Evolutionary conservation across 768 basidiomycete genomes (phyloP).

Genomic region (Ramaria sp.): DNA sequence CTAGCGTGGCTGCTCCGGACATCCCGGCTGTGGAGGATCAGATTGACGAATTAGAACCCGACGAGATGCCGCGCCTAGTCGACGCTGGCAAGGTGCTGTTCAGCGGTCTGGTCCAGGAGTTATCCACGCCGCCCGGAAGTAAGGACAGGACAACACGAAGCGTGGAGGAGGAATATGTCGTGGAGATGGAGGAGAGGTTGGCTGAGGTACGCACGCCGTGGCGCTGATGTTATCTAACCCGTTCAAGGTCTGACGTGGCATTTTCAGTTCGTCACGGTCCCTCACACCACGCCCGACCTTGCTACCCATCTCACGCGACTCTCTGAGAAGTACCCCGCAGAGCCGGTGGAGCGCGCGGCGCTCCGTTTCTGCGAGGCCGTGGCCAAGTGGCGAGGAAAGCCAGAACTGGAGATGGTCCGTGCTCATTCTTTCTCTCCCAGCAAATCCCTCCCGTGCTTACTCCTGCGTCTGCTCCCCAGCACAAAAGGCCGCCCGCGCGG

Average conservation of each 20-base stretch:
- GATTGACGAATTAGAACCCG: constrained; percentile 48
- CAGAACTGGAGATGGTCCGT: constrained; percentile 41
- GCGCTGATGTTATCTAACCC: background rate
- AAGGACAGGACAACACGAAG: constrained; percentile 14
- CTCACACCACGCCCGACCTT: constrained; percentile 58
- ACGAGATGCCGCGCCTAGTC: constrained; percentile 57
- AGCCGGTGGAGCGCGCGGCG: constrained; percentile 70
- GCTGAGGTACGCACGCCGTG: constrained; percentile 41
- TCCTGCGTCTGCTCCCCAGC: background rate
- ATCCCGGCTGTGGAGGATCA: constrained; percentile 10
- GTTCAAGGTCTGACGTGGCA: background rate
- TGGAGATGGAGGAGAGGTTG: constrained; percentile 65
- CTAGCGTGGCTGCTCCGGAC: background rate
- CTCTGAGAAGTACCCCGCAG: constrained; percentile 72
- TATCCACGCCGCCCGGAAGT: constrained; percentile 2
- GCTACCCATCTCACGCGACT: constrained; percentile 27
- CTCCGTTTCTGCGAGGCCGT: constrained; percentile 76
- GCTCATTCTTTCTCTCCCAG: background rate
- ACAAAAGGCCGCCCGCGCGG: background rate
- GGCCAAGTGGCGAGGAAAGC: constrained; percentile 74
- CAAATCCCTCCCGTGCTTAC: background rate
- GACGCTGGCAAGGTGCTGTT: constrained; percentile 66
- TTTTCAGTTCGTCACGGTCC: constrained; percentile 69
- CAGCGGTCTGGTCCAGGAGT: constrained; percentile 8
- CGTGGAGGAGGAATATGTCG: constrained; percentile 62